A percentile compares a stretch with the other conserved stretches of the same genome.
phyloP scores from a whole-genome alignment of 768 basidiomycete genomes.

The Auricularia sp. region DNA sequence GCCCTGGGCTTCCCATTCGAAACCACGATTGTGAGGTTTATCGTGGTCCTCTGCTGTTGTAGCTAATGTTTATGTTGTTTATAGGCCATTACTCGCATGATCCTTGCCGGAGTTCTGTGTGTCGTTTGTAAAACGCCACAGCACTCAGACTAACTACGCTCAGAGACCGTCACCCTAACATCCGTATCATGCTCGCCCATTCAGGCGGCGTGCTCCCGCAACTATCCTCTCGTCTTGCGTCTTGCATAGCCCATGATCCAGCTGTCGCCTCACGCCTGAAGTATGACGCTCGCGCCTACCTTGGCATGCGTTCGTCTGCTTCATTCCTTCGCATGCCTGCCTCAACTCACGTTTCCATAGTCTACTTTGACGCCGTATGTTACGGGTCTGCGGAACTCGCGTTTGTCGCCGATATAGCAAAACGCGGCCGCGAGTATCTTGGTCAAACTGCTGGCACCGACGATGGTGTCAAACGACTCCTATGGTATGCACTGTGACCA shows the following conservation, averaged over 20 bases:
- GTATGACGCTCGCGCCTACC: conserved; percentile 75
- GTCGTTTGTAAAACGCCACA: conserved; percentile 35
- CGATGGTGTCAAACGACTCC: conserved; percentile 18
- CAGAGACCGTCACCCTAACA: conserved; percentile 68
- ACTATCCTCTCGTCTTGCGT: conserved; percentile 74
- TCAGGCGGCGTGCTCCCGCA: conserved; percentile 79
- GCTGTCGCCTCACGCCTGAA: conserved; percentile 60
- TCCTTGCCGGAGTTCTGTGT: not conserved
- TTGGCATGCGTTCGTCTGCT: not conserved
- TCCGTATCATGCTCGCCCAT: conserved; percentile 75
- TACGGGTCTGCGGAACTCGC: conserved; percentile 80
- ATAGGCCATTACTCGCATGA: not conserved
- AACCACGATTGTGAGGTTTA: conserved; percentile 61
- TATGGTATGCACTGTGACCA: conserved; percentile 24
- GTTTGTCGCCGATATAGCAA: conserved; percentile 63
- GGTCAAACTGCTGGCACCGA: conserved; percentile 18
- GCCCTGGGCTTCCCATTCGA: conserved; percentile 87
- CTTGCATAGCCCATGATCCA: conserved; percentile 81
- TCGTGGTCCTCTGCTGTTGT: conserved; percentile 6
- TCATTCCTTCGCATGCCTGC: not conserved
- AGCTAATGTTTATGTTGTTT: not conserved
- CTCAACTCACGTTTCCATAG: conserved; percentile 36
- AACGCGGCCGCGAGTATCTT: conserved; percentile 43
- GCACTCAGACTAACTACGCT: conserved; percentile 66
- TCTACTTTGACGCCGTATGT: conserved; percentile 81